Percentiles rank a stretch among this genome's conserved stretches.
These are phyloP conservation scores for Nymphaea colorata DNA, from an alignment of 164 flowering plant genomes.

Conservation along the genomic window DNA sequence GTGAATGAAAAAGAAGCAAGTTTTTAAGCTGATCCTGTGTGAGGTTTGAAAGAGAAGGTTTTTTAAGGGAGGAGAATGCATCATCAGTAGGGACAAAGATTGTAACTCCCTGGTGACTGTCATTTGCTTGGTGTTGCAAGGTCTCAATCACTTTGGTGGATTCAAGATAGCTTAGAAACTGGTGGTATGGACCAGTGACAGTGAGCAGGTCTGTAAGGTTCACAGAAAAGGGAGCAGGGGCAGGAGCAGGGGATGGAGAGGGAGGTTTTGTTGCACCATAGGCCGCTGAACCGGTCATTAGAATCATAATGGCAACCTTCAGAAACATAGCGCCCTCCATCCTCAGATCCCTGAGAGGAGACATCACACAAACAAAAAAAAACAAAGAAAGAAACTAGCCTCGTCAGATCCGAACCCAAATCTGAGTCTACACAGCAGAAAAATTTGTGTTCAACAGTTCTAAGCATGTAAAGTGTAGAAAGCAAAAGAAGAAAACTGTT, in stretches of 20 bases:
- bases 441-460: neutral
- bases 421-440: neutral
- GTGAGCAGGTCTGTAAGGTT: constrained; percentile 63
- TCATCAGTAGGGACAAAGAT: constrained; percentile 69
- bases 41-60: constrained; percentile 58
- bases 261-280: neutral
- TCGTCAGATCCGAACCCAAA: neutral
- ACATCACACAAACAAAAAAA: too few species aligned
- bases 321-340: neutral
- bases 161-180: constrained; percentile 46
- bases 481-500: neutral
- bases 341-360: neutral
- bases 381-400: neutral
- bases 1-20: constrained; percentile 57
- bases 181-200: constrained; percentile 78
- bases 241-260: constrained; percentile 45
- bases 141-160: constrained; percentile 70
- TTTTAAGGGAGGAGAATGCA: constrained; percentile 58
- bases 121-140: constrained; percentile 81
- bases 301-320: neutral
- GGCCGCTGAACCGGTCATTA: neutral
- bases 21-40: constrained; percentile 59
- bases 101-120: constrained; percentile 71
- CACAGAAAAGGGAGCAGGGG: constrained; percentile 54
- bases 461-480: neutral